Percentiles rank a stretch among this genome's conserved stretches.
phyloP scores from a whole-genome alignment of 176 grass and related monocot genomes.

The Oryza coarctata region DNA sequence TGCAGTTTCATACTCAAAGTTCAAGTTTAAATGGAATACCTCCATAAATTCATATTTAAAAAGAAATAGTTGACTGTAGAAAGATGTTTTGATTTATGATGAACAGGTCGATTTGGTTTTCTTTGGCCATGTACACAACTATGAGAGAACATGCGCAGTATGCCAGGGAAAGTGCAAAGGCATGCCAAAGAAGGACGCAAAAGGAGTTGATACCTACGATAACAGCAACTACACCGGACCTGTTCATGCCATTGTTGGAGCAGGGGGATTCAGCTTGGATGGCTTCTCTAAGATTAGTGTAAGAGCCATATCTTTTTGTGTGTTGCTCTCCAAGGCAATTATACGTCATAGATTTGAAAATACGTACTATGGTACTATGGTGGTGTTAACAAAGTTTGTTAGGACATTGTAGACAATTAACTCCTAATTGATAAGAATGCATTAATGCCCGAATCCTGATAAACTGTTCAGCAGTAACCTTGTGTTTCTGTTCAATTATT shows the following conservation, averaged over 20 bases:
- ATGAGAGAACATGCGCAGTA: conserved; percentile 77
- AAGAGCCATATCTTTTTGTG: conserved; percentile 10
- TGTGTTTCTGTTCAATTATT: conserved; percentile 26
- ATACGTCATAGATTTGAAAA: neutral
- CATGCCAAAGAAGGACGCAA: conserved; percentile 55
- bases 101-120: conserved; percentile 82
- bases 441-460: neutral
- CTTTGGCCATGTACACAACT: conserved; percentile 90
- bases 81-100: conserved; percentile 17
- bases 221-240: conserved; percentile 72
- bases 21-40: neutral
- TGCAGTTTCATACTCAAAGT: neutral
- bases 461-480: neutral
- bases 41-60: neutral
- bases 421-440: neutral
- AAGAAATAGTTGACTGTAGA: neutral
- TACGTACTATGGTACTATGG: neutral
- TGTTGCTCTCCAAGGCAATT: neutral
- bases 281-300: conserved; percentile 52
- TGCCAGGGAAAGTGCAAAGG: conserved; percentile 51
- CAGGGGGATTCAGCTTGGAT: conserved; percentile 68
- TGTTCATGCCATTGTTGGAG: conserved; percentile 74
- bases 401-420: neutral
- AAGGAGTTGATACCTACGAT: conserved; percentile 71
- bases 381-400: neutral